Conservation (phyloP, 2,329 filamentous ascomycete genomes). For the Eutypa lata region DNA sequence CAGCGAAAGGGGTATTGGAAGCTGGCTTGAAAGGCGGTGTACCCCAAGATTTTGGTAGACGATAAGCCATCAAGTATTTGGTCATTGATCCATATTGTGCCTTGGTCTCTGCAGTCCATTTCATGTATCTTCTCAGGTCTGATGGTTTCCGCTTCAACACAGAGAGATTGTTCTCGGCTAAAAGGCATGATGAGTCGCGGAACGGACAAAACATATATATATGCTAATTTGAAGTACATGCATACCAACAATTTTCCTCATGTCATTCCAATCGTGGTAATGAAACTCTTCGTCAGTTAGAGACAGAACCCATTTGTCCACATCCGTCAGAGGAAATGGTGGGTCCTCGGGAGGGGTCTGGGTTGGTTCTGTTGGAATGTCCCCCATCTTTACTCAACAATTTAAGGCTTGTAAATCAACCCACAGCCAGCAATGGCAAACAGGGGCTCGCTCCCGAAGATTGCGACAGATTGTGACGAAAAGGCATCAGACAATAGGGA, state of each 20-base stretch:
- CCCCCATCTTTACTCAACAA: slow-evolving; percentile 34
- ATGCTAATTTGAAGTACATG: not conserved
- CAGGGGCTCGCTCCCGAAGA: no score
- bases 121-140: slow-evolving; percentile 74
- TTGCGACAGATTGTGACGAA: no score
- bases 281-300: slow-evolving; percentile 68
- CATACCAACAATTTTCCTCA: slow-evolving; percentile 64
- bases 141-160: slow-evolving; percentile 77
- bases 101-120: slow-evolving; percentile 70
- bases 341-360: slow-evolving; percentile 32
- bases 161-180: slow-evolving; percentile 58
- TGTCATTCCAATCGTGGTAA: slow-evolving; percentile 69
- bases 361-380: slow-evolving; percentile 21
- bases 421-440: not conserved
- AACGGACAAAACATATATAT: not conserved
- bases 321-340: slow-evolving; percentile 58
- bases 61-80: slow-evolving; percentile 70
- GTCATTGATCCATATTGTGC: slow-evolving; percentile 75
- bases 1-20: slow-evolving; percentile 49
- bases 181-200: not conserved
- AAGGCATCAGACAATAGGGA: no score
- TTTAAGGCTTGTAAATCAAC: not conserved
- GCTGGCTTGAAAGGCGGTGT: slow-evolving; percentile 51
- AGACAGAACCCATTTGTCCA: slow-evolving; percentile 56
- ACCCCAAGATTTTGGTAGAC: slow-evolving; percentile 67